A percentile compares a stretch with the other conserved stretches of the same genome.
Evolutionary conservation across 139 green algal species (phyloP).

Genomic region (Eudorina sp.): DNA sequence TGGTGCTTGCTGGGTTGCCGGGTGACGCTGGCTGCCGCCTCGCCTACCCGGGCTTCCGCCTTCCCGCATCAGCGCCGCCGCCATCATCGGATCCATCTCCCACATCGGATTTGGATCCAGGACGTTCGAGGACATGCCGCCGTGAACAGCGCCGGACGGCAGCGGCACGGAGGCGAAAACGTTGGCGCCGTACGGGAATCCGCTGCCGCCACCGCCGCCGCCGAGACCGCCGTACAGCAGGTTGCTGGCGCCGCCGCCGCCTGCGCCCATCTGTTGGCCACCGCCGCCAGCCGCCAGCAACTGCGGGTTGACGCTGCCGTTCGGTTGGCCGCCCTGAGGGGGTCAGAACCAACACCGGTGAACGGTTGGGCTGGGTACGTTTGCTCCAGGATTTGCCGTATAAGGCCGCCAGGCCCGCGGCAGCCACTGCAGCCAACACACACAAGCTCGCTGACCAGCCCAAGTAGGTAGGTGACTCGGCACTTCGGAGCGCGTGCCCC

Average conservation of each 20-base stretch:
- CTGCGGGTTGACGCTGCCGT: neutral
- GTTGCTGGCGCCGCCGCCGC: neutral
- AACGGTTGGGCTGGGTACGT: too few species aligned
- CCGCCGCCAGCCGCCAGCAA: neutral
- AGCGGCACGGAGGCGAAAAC: slow-evolving; percentile 12
- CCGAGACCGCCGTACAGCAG: neutral
- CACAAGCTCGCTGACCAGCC: too few species aligned
- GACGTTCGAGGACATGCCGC: neutral
- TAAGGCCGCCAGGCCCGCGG: too few species aligned
- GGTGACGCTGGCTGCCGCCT: neutral
- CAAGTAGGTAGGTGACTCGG: too few species aligned
- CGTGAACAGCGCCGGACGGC: neutral
- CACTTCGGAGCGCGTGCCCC: too few species aligned
- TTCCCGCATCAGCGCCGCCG: neutral
- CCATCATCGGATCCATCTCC: neutral
- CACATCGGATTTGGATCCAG: neutral
- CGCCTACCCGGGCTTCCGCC: neutral
- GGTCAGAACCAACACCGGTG: too few species aligned
- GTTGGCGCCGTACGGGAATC: neutral
- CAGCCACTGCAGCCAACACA: too few species aligned
- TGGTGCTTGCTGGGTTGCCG: too few species aligned
- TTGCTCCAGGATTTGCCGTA: too few species aligned
- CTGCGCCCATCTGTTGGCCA: neutral
- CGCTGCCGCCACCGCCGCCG: neutral
- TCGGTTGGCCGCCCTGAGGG: too few species aligned